Evolutionary conservation across 139 green algal genomes (phyloP).

Genomic region (Eudorina sp.): DNA sequence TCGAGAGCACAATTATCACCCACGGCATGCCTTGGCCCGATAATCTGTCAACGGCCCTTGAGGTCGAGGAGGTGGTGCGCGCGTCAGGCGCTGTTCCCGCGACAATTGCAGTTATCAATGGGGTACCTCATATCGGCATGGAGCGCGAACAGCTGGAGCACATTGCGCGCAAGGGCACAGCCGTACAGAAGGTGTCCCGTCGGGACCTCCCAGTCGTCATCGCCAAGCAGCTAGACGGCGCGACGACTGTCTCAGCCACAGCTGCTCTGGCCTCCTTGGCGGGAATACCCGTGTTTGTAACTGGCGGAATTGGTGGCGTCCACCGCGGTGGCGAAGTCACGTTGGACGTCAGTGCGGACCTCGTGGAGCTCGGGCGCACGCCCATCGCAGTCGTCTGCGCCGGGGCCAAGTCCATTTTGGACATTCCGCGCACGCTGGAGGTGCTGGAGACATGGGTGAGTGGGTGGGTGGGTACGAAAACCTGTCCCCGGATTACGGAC

Average conservation of each 20-base stretch:
- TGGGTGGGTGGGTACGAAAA: not conserved
- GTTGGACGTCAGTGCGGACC: slow-evolving; percentile 93
- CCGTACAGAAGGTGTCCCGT: slow-evolving; percentile 79
- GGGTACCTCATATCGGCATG: slow-evolving; percentile 60
- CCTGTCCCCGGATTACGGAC: no score
- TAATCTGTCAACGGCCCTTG: slow-evolving; percentile 89
- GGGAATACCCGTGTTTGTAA: slow-evolving; percentile 86
- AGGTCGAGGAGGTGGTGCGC: slow-evolving; percentile 91
- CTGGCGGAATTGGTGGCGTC: slow-evolving; percentile 77
- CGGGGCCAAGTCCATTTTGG: slow-evolving; percentile 95
- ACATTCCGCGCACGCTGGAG: slow-evolving; percentile 97
- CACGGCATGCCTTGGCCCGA: slow-evolving; percentile 98
- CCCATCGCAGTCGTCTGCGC: slow-evolving; percentile 96
- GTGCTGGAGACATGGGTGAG: slow-evolving; percentile 87
- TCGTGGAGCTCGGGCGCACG: slow-evolving; percentile 91
- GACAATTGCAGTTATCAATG: slow-evolving; percentile 94
- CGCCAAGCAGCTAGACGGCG: slow-evolving; percentile 75
- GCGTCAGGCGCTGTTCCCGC: slow-evolving; percentile 85
- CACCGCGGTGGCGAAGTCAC: slow-evolving; percentile 84
- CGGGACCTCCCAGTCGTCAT: slow-evolving; percentile 87
- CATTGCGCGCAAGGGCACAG: slow-evolving; percentile 69
- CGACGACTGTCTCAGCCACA: slow-evolving; percentile 96
- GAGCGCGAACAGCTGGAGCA: slow-evolving; percentile 69
- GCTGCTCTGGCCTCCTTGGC: slow-evolving; percentile 90
- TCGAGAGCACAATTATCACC: slow-evolving; percentile 97